Evolutionary conservation across 1,139 yeast genomes (phyloP).

Genomic region (Yamadazyma membranifaciens): DNA sequence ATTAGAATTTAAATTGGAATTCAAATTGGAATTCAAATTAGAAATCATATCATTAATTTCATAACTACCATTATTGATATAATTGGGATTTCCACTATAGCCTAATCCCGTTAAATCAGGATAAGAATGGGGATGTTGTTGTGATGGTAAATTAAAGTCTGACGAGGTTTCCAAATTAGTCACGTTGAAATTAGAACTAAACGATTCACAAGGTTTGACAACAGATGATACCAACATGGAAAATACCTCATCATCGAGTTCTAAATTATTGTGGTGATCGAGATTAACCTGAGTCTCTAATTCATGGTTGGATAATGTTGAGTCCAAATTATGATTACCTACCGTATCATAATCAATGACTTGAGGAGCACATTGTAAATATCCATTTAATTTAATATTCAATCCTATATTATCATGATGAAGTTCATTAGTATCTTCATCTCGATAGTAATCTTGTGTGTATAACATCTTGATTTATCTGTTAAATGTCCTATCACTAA

Average conservation of each 20-base stretch:
- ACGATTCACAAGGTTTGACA: too few relatives aligned
- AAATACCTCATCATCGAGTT: neutral
- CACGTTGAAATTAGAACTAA: too few relatives aligned
- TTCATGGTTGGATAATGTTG: neutral
- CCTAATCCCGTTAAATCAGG: neutral
- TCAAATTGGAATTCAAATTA: neutral
- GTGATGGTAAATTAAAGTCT: too few relatives aligned
- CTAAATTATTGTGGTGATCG: neutral
- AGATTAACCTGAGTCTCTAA: neutral
- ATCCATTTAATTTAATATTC: conserved; percentile 15
- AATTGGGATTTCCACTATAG: neutral
- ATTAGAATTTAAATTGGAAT: neutral
- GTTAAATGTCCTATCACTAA: too few relatives aligned
- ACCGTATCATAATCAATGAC: too few relatives aligned
- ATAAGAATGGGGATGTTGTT: neutral
- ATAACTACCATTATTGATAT: neutral
- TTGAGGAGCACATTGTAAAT: conserved; percentile 5
- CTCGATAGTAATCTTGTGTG: conserved; percentile 8
- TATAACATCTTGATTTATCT: too few relatives aligned
- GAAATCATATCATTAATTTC: conserved; percentile 1
- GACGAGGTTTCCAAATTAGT: too few relatives aligned
- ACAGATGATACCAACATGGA: neutral
- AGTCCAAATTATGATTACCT: too few relatives aligned
- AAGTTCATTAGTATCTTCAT: conserved; percentile 16
- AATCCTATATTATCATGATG: conserved; percentile 15